Evolutionary conservation across 257 asterid species (phyloP), one percentile per base, ranked within the genome.

Genomic region (Salvia miltiorrhiza): DNA sequence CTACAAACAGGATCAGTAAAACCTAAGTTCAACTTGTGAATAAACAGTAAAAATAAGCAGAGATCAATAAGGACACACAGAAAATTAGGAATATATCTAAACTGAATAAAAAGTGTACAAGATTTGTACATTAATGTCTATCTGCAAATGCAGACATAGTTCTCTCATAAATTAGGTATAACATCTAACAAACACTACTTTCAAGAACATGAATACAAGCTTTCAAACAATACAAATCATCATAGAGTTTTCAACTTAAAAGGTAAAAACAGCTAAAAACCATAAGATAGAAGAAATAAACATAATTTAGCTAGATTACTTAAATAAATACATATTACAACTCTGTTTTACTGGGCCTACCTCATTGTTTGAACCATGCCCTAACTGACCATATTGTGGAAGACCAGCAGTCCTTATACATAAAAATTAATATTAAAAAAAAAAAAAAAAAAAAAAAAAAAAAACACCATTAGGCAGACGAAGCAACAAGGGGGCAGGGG

Each of bases 341-440:
- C 7, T 55, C 17, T 50, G 37, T 49, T 35, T 26, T 68, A 59
- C 33, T 40, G 56, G 55, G 9, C 73, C 35, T 82, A 94, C 99
- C 97, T 94, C 99, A 57, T 91, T 94, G 83, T 89, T 89, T 9
- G 99, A 78, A 47, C 90, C 95, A 81, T 94, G 99, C 52, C 99
- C 99, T 72, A 94, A 96, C 82, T 94, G 99, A 70, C 99, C 97
- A 75, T 86, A 94, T 71, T 91, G 97, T 48, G 99, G 99, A 74
- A 87, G 93, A 79, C 99, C 99, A 81, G 93, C 97, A 78, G 97
- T 91, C 74, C 99, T 90, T 45, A 64, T 61, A 79, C 70, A 66
- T 43, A 40, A 64, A 61, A 80, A 79, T 48, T 63, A 6, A 59
- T 30, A n/a, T n/a, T n/a, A n/a, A n/a, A n/a, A n/a, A n/a, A n/a